Percentiles rank a stretch among this genome's conserved stretches.
Evolutionary conservation across 331 rosid species (phyloP).

Genomic region (Pyrus hybrid): DNA sequence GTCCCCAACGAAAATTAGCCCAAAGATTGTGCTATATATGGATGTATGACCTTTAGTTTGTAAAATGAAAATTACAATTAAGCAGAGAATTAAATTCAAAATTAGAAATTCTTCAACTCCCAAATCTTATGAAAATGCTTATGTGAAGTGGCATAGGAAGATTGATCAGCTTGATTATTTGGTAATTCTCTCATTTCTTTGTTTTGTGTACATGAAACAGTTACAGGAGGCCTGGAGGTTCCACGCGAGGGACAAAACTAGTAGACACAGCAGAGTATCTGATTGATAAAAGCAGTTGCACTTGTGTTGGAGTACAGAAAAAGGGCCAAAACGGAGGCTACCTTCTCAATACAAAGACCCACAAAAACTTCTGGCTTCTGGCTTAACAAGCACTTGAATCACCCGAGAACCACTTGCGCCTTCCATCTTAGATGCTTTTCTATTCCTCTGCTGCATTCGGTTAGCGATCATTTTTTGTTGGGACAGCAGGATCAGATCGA

Average conservation of each 20-base stretch:
- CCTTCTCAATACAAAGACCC: slow-evolving; percentile 75
- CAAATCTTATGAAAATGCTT: too few species aligned
- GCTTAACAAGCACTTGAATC: slow-evolving; percentile 29
- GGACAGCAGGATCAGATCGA: not conserved
- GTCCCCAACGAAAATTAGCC: too few species aligned
- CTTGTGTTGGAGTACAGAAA: slow-evolving; percentile 71
- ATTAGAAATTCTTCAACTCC: too few species aligned
- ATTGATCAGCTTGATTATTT: not conserved
- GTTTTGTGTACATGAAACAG: slow-evolving; percentile 16
- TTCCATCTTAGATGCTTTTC: not conserved
- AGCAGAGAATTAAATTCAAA: not conserved
- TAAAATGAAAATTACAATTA: too few species aligned
- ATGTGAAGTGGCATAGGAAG: too few species aligned
- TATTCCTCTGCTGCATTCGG: not conserved
- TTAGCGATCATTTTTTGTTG: not conserved
- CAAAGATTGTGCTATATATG: too few species aligned
- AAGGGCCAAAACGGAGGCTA: slow-evolving; percentile 73
- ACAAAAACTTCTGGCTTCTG: slow-evolving; percentile 78
- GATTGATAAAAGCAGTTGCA: slow-evolving; percentile 69
- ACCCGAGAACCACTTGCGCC: not conserved
- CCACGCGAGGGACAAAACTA: slow-evolving; percentile 30
- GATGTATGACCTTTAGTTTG: too few species aligned
- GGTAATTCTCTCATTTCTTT: not conserved
- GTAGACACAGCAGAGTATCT: slow-evolving; percentile 72
- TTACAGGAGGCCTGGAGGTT: slow-evolving; percentile 39